Evolutionary conservation across 768 basidiomycete species (phyloP).

Genomic region (Lactifluus pinguis): DNA sequence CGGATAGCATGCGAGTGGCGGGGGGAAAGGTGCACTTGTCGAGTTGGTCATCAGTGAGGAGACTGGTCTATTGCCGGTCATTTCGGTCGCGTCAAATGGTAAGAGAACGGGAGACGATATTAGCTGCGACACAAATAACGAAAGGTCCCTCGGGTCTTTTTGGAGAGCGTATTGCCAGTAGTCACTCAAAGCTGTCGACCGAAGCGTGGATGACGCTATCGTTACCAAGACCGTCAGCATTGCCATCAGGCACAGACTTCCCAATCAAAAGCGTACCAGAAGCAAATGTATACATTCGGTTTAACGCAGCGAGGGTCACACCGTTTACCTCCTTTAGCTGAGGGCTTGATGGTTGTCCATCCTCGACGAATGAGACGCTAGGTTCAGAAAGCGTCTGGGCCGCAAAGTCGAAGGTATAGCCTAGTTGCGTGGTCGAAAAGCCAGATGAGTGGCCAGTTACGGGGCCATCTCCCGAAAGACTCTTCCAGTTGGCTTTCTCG

Average conservation of each 20-base stretch:
- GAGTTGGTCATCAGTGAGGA: constrained; percentile 35
- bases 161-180: constrained; percentile 50
- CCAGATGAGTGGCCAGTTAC: constrained; percentile 22
- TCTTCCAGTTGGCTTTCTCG: constrained; percentile 39
- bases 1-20: constrained; percentile 56
- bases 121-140: constrained; percentile 39
- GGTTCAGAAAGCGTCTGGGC: constrained; percentile 40
- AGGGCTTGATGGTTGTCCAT: constrained; percentile 37
- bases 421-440: constrained; percentile 38
- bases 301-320: constrained; percentile 33
- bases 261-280: constrained; percentile 34
- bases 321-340: constrained; percentile 38
- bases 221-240: neutral
- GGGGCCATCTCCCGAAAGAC: constrained; percentile 36
- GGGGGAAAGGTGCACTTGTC: constrained; percentile 40
- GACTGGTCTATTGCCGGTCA: constrained; percentile 25
- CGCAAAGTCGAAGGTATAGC: constrained; percentile 54
- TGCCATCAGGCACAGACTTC: neutral
- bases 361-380: constrained; percentile 34
- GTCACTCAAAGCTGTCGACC: constrained; percentile 34
- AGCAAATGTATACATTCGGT: constrained; percentile 54
- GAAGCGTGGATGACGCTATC: constrained; percentile 51
- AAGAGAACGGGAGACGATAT: constrained; percentile 40
- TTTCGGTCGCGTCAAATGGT: constrained; percentile 49
- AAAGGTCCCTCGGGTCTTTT: constrained; percentile 35